Base-by-base conservation (phyloP, 805 yeast genomes). In the Cyberlindnera euphorbiae region DNA sequence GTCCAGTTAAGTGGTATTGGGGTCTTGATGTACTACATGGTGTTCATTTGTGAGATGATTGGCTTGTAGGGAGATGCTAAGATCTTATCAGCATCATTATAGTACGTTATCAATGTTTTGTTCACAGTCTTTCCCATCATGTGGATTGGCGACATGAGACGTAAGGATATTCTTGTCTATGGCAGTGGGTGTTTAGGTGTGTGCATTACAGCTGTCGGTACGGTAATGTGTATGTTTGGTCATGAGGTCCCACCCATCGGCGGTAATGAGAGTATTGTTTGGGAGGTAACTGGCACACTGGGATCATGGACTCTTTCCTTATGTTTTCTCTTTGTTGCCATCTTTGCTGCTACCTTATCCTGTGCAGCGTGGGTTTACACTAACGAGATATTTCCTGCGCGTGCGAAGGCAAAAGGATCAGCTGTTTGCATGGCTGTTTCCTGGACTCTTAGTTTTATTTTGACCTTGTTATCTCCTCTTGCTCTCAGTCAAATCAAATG, bases 361-460 rank as follows among this genome's bases (percentile, higher is more conserved):
- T 63, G 76, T 28, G 66, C 66, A 4, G 64, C 75, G 23, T 67
- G 72, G 73, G 50, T 75, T 15, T 74, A 71, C 46, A 63, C 73
- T 5, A 64, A 67, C 33, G 81, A 75, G 45, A 53, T 73, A 5
- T 64, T 75, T 28, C 73, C 75, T 0, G 53, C 54, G 1, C 55
- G 56, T 18, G 66, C 71, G 1, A 66, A 73, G 41, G 56, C 70
- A 0, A 71, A 69, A 44, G 77, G 76, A 0, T 53, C 67, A 17
- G 59, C 75, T 0, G 42, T 72, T 5, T 65, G 73, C 30, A 66
- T 70, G 67, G 53, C 68, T 17, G 51, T 62, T 11, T 68, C 73
- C 3, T 73, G 77, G 77, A 41, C 58, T 2, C 39, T 64, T 7
- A 64, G 60, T 42, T 64, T 64, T 15, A 22, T 49, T 1, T 49